Conservation (phyloP, 208 protist genomes). For the Strigomonas oncopelti region DNA sequence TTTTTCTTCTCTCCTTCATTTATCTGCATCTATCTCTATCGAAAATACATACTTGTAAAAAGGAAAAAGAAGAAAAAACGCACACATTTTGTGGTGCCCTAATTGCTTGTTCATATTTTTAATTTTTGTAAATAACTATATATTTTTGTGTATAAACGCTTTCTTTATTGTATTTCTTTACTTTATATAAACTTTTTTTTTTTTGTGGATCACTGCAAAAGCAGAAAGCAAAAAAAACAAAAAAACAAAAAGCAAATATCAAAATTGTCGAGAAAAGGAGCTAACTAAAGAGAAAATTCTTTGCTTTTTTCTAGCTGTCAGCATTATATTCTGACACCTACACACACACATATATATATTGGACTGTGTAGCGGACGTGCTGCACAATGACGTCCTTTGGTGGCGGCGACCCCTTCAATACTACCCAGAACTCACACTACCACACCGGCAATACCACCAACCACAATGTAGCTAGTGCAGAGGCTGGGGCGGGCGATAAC, state of each 20-base stretch:
- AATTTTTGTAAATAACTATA: too few relatives aligned
- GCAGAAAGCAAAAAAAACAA: background rate
- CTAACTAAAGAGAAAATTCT: too few relatives aligned
- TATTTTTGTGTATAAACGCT: background rate
- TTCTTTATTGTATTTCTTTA: constrained; percentile 8
- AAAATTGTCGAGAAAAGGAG: background rate
- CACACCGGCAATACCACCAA: background rate
- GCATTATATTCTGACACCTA: too few relatives aligned
- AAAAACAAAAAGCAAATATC: background rate
- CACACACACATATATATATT: background rate
- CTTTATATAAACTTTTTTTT: constrained; percentile 10
- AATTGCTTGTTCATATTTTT: too few relatives aligned
- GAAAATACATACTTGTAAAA: background rate
- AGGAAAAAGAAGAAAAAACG: too few relatives aligned
- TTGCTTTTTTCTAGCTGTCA: background rate
- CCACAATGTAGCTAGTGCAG: background rate
- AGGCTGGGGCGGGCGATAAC: too few relatives aligned
- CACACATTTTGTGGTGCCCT: too few relatives aligned
- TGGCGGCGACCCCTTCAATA: background rate
- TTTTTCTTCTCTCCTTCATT: background rate
- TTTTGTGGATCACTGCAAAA: constrained; percentile 10
- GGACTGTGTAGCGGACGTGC: background rate
- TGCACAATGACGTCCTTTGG: background rate
- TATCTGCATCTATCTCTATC: background rate
- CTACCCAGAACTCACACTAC: background rate